phyloP scores from a whole-genome alignment of 2,329 filamentous ascomycete genomes.

The Fusarium oligoseptatum region DNA sequence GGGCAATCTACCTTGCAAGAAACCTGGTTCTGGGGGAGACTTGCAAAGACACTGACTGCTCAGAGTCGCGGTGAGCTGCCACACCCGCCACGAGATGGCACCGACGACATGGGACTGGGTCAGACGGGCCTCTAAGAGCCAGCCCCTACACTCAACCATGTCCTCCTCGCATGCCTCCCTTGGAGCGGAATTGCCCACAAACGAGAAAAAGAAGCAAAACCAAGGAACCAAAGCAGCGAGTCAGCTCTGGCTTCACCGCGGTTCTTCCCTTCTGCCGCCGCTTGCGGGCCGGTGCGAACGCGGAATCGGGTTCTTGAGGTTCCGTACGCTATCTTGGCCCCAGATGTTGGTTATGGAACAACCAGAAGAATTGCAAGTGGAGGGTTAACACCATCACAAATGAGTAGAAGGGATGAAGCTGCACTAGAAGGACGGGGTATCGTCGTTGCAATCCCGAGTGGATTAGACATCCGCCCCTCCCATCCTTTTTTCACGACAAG shows the following conservation, averaged over 20 bases:
- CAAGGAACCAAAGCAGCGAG: conserved; percentile 28
- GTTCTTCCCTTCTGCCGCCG: conserved; percentile 9
- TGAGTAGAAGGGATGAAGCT: conserved; percentile 12
- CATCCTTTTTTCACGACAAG: background rate
- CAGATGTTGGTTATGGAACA: conserved; percentile 1
- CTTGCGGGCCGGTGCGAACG: conserved; percentile 41
- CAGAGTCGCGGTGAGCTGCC: conserved; percentile 31
- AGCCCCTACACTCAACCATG: conserved; percentile 3
- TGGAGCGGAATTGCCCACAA: conserved; percentile 13
- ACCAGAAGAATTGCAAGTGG: background rate
- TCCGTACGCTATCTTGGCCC: conserved; percentile 23
- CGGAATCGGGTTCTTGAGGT: conserved; percentile 40
- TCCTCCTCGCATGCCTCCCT: conserved; percentile 4
- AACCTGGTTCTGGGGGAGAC: background rate
- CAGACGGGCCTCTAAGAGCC: conserved; percentile 38
- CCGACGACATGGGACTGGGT: conserved; percentile 52
- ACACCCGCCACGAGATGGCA: conserved; percentile 29
- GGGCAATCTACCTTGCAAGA: background rate
- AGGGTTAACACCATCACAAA: conserved; percentile 8
- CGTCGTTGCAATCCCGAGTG: conserved; percentile 3
- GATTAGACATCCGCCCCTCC: background rate
- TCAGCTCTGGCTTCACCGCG: conserved; percentile 29
- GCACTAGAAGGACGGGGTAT: conserved; percentile 10
- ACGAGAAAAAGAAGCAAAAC: conserved; percentile 32
- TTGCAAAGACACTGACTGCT: background rate